These are phyloP conservation scores for Diplodia mutila DNA, from an alignment of 2,329 filamentous ascomycete species.

Conservation along the genomic window DNA sequence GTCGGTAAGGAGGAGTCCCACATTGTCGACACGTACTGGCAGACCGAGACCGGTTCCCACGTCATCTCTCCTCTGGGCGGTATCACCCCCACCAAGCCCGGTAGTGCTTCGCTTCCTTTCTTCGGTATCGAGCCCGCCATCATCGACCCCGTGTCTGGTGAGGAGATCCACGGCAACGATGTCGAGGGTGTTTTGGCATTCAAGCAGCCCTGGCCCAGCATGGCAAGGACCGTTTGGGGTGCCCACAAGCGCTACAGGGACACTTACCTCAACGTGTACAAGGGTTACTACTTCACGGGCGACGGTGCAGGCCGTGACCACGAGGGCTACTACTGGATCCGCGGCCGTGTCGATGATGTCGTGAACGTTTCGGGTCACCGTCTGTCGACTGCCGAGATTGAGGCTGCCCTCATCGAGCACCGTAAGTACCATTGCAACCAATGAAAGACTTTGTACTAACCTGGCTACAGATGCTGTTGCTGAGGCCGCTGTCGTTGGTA, in stretches of 20 bases:
- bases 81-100: conserved; percentile 94
- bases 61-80: conserved; percentile 93
- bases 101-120: conserved; percentile 93
- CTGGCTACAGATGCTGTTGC: conserved; percentile 66
- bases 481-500: conserved; percentile 93
- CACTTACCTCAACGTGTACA: conserved; percentile 96
- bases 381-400: conserved; percentile 95
- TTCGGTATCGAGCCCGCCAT: conserved; percentile 98
- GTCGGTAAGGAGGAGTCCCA: conserved; percentile 94
- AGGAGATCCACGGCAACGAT: conserved; percentile 92
- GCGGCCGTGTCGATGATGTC: conserved; percentile 95
- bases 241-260: conserved; percentile 99
- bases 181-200: conserved; percentile 96
- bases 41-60: conserved; percentile 97
- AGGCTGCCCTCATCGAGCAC: conserved; percentile 94
- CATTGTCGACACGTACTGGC: conserved; percentile 97
- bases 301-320: conserved; percentile 95
- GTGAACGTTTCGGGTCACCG: conserved; percentile 98
- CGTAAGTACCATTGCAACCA: conserved; percentile 48
- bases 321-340: conserved; percentile 99
- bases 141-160: conserved; percentile 92
- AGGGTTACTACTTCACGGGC: conserved; percentile 95
- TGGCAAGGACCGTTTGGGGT: conserved; percentile 97
- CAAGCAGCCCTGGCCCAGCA: conserved; percentile 97
- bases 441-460: conserved; percentile 30